Percentiles rank a stretch among this genome's conserved stretches.
Evolutionary conservation across 495 filamentous ascomycete genomes (phyloP).

Genomic region (Aspergillus campestris): DNA sequence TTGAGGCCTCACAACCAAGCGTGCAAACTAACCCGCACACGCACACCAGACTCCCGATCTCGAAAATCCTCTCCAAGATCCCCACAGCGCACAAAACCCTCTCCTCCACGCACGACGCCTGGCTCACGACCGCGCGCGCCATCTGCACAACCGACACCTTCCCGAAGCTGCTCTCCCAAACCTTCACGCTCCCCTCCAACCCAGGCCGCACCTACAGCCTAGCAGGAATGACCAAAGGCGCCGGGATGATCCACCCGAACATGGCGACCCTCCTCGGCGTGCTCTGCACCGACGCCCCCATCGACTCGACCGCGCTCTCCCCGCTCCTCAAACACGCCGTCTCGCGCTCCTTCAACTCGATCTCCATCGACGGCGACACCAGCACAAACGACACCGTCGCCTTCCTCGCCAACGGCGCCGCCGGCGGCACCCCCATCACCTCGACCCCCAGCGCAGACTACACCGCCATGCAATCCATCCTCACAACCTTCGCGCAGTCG

Average conservation of each 20-base stretch:
- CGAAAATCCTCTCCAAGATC: slow-evolving; percentile 78
- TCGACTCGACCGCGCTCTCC: slow-evolving; percentile 59
- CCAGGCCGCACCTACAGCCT: slow-evolving; percentile 65
- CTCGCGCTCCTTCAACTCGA: slow-evolving; percentile 88
- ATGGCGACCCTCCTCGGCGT: slow-evolving; percentile 96
- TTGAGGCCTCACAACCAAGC: neutral
- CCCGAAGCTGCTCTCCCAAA: slow-evolving; percentile 83
- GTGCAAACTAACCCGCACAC: neutral
- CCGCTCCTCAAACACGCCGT: slow-evolving; percentile 65
- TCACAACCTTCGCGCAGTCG: slow-evolving; percentile 71
- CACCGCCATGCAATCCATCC: slow-evolving; percentile 52
- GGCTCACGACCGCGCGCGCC: slow-evolving; percentile 77
- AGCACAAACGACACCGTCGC: slow-evolving; percentile 96
- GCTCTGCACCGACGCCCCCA: slow-evolving; percentile 85
- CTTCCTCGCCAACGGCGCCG: slow-evolving; percentile 88
- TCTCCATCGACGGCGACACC: slow-evolving; percentile 94
- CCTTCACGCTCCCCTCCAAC: slow-evolving; percentile 79
- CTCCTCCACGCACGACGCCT: slow-evolving; percentile 69
- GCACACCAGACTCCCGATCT: slow-evolving; percentile 65
- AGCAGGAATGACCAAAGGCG: slow-evolving; percentile 95
- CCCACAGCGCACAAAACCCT: slow-evolving; percentile 64
- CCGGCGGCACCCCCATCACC: slow-evolving; percentile 59
- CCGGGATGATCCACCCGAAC: slow-evolving; percentile 99
- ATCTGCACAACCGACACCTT: slow-evolving; percentile 99
- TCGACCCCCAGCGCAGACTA: slow-evolving; percentile 53